Evolutionary conservation across 768 basidiomycete species (phyloP), one percentile per base, ranked within the genome.

Genomic region (Tricholoma furcatifolium): DNA sequence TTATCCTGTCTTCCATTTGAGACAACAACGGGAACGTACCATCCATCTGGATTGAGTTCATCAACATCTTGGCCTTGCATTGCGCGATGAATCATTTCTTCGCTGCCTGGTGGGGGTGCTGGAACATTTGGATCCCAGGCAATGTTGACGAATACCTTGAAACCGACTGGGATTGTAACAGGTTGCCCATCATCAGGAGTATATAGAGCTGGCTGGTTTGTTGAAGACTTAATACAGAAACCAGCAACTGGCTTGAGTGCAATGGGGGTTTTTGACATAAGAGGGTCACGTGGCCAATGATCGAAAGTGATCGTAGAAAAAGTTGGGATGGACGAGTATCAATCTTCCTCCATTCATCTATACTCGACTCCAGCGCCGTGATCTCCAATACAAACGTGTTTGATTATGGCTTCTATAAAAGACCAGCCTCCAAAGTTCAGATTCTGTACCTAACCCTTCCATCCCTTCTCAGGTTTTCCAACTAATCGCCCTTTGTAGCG

Each of bases 141-240:
- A 12, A 92, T 70, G 60, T 92, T 92, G 27, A 90, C 69, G 64
- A 92, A 92, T 31, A 90, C 66, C 67, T 92, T 91, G 54, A 69
- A 65, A 21, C 77, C 79, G 32, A 73, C 66, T 10, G 77, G 71
- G 17, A 86, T 68, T 10, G 67, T 57, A 20, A 72, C 62, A 6
- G 68, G 71, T 41, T 71, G 67, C 15, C 67, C 65, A 21, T 65
- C 47, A 53, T 66, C 65, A 31, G 57, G 23, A 38, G 46, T 48
- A 54, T 74, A 72, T 2, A 74, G 54, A 1, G 72, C 73, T 4
- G 76, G 66, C 40, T 76, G 72, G 4, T 77, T 61, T 0, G 77
- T 69, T 15, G 73, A 61, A 0, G 86, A 78, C 66, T 90, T 91
- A 50, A 89, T 62, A 64, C 87, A 88, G 65, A 89, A 91, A 4